Conservation (phyloP, 805 yeast genomes). For the Ogataea neopini region DNA sequence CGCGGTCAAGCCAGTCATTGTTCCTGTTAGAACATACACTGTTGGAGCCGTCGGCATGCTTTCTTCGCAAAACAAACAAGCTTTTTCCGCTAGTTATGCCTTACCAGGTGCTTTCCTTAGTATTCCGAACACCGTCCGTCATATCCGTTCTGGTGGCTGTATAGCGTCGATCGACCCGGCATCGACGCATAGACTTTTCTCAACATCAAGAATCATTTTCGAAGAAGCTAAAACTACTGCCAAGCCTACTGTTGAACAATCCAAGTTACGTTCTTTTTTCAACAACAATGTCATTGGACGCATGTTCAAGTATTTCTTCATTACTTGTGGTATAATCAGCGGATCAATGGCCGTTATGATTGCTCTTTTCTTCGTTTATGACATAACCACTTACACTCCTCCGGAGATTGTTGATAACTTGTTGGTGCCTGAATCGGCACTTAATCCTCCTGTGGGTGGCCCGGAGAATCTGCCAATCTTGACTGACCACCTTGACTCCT, state of each 20-base stretch:
- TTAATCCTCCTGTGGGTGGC: constrained; percentile 61
- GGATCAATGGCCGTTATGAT: constrained; percentile 43
- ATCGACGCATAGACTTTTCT: constrained; percentile 5
- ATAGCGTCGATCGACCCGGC: constrained; percentile 2
- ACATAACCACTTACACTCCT: constrained; percentile 60
- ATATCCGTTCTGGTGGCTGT: not conserved
- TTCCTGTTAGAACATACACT: not conserved
- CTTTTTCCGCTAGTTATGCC: not conserved
- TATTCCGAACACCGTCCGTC: not conserved
- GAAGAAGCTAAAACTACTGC: not conserved
- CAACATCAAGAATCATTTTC: not conserved
- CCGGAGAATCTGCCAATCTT: constrained; percentile 70
- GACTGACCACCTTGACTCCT: constrained; percentile 55
- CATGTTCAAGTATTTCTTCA: constrained; percentile 34
- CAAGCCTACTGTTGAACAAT: not conserved
- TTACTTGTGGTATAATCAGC: constrained; percentile 45
- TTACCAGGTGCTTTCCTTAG: not conserved
- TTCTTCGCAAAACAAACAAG: not conserved
- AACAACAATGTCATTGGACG: constrained; percentile 34
- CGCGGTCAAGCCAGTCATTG: not conserved
- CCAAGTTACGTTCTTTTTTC: constrained; percentile 15
- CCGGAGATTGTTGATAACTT: constrained; percentile 44
- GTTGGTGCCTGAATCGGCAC: constrained; percentile 51
- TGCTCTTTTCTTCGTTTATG: constrained; percentile 59
- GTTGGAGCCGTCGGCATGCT: not conserved